Base-by-base conservation (phyloP, 2,329 filamentous ascomycete genomes). In the Cladosporium cucumerinum region DNA sequence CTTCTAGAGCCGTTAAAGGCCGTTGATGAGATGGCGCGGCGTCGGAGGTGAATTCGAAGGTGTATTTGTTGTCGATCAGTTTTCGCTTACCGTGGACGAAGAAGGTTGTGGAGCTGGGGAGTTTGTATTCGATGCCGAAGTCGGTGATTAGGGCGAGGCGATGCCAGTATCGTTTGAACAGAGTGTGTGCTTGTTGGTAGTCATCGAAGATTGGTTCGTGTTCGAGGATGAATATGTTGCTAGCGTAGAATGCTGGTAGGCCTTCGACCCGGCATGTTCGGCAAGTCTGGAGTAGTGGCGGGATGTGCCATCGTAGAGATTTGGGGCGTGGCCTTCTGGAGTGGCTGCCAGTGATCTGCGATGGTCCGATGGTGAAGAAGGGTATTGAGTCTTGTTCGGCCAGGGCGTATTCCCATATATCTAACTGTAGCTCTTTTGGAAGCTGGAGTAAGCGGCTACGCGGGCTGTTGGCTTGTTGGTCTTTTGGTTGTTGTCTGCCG, bases 351-450 rank as follows among this genome's bases (percentile, higher is more conserved):
- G 6, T 8, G 18, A 4, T 18, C 3, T 52, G 48, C 3, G 23
- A 2, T 36, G 54, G 18, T 21, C 43, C 2, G 10, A 7, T 34
- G 1, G 28, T 30, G 23, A 62, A 55, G 26, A 62, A 43, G 12
- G 59, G 54, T 1, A 72, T 67, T 11, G 68, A 65, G 11, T 68
- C 39, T 16, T 52, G n/a, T 0, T 64, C 59, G 16, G 65, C 65
- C 28, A 73, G 63, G 4, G 67, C 61, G 51, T 66, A 69, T 61
- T 72, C 71, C 64, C 68, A 72, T 23, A 68, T 67, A 14, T 39
- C 55, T 6, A 67, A 51, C 48, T 67, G 65, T 6, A 68, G 59
- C 52, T 68, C 67, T 11, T 60, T 57, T 10, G 67, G 67, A 11
- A 68, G 67, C 16, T 28, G n/a, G 14, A 67, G 57, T 7, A 68